Percentiles rank a stretch among this genome's conserved stretches.
Conservation (phyloP, 495 filamentous ascomycete genomes). For the Lasiosphaeris hirsuta region DNA sequence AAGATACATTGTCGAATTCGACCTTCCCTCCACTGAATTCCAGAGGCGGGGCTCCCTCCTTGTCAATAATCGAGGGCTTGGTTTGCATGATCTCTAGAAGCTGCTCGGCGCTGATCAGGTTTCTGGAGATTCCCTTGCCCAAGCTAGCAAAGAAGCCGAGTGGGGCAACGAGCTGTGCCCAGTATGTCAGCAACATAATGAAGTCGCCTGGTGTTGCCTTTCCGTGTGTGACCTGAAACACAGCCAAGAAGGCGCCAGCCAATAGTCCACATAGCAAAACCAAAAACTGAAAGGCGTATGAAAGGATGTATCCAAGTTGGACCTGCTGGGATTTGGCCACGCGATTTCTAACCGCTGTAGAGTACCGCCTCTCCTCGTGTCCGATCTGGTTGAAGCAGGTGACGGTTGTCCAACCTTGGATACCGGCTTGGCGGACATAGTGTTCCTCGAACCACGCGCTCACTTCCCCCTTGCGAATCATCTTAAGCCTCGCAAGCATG, state of each 20-base stretch:
- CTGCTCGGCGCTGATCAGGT: constrained; percentile 68
- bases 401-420: constrained; percentile 68
- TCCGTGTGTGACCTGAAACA: constrained; percentile 59
- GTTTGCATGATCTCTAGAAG: constrained; percentile 68
- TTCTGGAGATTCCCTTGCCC: constrained; percentile 55
- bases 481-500: constrained; percentile 44
- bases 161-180: constrained; percentile 60
- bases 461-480: constrained; percentile 30
- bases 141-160: constrained; percentile 61
- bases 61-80: constrained; percentile 58
- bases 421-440: constrained; percentile 59
- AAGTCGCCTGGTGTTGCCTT: constrained; percentile 63
- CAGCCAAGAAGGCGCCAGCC: constrained; percentile 62
- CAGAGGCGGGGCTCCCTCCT: constrained; percentile 52
- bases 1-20: constrained; percentile 61
- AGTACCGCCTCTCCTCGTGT: constrained; percentile 63
- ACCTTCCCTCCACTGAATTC: constrained; percentile 58
- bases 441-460: constrained; percentile 52
- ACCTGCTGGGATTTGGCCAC: constrained; percentile 39
- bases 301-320: constrained; percentile 39
- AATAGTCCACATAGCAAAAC: constrained; percentile 62
- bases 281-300: constrained; percentile 54
- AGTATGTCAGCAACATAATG: constrained; percentile 68
- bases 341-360: constrained; percentile 43
- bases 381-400: constrained; percentile 67